Evolutionary conservation across 2,329 filamentous ascomycete genomes (phyloP).

Genomic region (Epichloe sp.): DNA sequence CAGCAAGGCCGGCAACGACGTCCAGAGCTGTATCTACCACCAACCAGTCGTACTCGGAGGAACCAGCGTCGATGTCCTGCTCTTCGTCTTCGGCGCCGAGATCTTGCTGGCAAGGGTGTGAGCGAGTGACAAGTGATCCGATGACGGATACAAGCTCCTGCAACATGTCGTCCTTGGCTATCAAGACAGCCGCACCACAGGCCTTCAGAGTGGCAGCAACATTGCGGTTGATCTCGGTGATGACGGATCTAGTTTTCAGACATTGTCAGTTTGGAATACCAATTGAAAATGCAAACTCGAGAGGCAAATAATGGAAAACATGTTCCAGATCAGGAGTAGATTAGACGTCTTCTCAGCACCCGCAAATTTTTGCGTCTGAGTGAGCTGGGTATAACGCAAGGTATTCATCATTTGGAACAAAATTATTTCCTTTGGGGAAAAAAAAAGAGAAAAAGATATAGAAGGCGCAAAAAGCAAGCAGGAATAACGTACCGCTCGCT

Average conservation of each 20-base stretch:
- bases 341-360: constrained; percentile 71
- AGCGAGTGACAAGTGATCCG: constrained; percentile 69
- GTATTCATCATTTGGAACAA: constrained; percentile 62
- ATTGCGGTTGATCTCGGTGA: constrained; percentile 92
- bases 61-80: constrained; percentile 57
- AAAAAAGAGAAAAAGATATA: constrained; percentile 3
- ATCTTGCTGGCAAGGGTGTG: constrained; percentile 87
- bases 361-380: constrained; percentile 78
- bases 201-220: constrained; percentile 81
- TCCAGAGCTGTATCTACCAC: constrained; percentile 91
- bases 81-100: constrained; percentile 70
- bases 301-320: constrained; percentile 7
- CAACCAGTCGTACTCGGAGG: constrained; percentile 95
- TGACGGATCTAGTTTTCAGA: constrained; percentile 49
- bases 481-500: constrained; percentile 68
- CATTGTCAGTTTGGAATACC: neutral
- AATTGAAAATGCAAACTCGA: neutral
- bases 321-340: constrained; percentile 22
- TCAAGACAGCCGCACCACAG: constrained; percentile 75
- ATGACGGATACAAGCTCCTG: constrained; percentile 66
- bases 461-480: neutral
- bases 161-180: constrained; percentile 53
- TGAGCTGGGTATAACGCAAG: constrained; percentile 98
- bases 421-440: no score
- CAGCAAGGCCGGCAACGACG: constrained; percentile 71